Evolutionary conservation across 176 grass and related monocot genomes (phyloP).

Genomic region (Cocos nucifera): DNA sequence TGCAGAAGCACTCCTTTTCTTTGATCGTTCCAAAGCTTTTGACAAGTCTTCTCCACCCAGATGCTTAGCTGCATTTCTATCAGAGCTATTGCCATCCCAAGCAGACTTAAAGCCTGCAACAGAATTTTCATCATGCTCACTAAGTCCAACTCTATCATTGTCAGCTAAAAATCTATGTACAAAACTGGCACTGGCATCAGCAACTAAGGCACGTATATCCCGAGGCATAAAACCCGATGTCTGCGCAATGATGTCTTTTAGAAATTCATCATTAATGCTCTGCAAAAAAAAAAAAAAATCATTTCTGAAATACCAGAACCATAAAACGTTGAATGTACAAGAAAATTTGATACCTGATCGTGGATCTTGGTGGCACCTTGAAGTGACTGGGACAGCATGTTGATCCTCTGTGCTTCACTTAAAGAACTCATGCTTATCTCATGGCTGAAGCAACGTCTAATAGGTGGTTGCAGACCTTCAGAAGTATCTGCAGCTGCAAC

Average conservation of each 20-base stretch:
- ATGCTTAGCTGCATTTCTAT: constrained; percentile 17
- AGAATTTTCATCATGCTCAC: constrained; percentile 17
- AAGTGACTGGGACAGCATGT: constrained; percentile 70
- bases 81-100: constrained; percentile 16
- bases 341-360: constrained; percentile 45
- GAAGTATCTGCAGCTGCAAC: constrained; percentile 69
- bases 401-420: constrained; percentile 63
- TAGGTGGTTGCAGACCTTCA: constrained; percentile 65
- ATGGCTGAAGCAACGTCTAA: constrained; percentile 85
- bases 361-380: constrained; percentile 20
- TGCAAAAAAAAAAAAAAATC: constrained; percentile 22
- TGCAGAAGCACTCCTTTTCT: constrained; percentile 91
- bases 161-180: constrained; percentile 42
- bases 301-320: not conserved
- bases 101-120: constrained; percentile 23
- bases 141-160: constrained; percentile 18
- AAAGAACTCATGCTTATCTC: constrained; percentile 83
- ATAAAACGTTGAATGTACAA: constrained; percentile 7
- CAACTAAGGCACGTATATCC: constrained; percentile 77
- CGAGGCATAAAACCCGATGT: constrained; percentile 84
- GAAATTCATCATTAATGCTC: constrained; percentile 55
- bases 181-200: constrained; percentile 59
- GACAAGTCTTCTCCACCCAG: constrained; percentile 61
- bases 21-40: constrained; percentile 63
- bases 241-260: constrained; percentile 70